Evolutionary conservation across 1,284 basidiomycete species (phyloP).

Genomic region (Mrakiaceae sp.): DNA sequence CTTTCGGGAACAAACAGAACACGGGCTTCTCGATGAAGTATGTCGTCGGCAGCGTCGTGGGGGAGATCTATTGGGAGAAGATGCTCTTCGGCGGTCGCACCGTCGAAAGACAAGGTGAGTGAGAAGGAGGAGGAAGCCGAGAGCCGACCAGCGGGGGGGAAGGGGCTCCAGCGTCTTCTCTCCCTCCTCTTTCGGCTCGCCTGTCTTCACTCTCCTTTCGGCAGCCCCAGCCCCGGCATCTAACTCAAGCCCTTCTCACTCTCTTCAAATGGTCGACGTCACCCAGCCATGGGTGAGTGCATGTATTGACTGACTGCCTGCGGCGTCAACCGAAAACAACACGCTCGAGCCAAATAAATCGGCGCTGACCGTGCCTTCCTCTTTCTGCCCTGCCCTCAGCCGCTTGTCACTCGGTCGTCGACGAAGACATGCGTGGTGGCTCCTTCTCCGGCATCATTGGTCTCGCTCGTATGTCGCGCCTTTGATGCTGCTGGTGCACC

Average conservation of each 20-base stretch:
- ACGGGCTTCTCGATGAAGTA: conserved; percentile 44
- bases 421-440: conserved; percentile 33
- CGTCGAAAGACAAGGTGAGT: conserved; percentile 6
- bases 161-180: background rate
- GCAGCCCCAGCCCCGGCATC: background rate
- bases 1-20: conserved; percentile 24
- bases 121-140: too few species aligned
- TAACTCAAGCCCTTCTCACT: too few species aligned
- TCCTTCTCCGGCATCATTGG: conserved; percentile 48
- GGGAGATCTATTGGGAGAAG: conserved; percentile 54
- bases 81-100: conserved; percentile 4
- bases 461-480: conserved; percentile 37
- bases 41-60: conserved; percentile 45
- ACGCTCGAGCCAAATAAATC: too few species aligned
- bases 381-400: conserved; percentile 33
- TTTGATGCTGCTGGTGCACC: background rate
- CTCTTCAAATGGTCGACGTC: background rate
- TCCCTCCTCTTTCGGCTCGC: background rate
- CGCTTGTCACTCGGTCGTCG: conserved; percentile 42
- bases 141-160: too few species aligned
- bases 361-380: background rate
- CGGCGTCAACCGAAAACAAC: too few species aligned
- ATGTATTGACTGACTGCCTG: too few species aligned
- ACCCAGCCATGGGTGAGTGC: background rate
- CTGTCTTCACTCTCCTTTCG: too few species aligned